These are phyloP conservation scores for Tephrocybe rancida DNA, from an alignment of 768 basidiomycete species.

Conservation along the genomic window DNA sequence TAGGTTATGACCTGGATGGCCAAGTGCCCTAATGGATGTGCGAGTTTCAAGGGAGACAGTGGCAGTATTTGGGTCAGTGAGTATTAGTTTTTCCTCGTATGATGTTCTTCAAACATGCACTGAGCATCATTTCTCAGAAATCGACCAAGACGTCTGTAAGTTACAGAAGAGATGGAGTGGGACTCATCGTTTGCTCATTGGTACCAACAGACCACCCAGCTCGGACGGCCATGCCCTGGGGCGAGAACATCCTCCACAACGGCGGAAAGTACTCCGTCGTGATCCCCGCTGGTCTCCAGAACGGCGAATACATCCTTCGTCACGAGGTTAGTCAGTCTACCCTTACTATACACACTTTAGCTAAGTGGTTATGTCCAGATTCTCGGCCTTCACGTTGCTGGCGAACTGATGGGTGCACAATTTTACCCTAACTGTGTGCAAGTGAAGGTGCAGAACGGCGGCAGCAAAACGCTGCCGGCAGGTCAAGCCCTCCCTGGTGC, in stretches of 20 bases:
- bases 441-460: conserved; percentile 34
- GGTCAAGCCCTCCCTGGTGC: conserved; percentile 39
- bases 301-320: conserved; percentile 37
- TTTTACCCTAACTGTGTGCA: conserved; percentile 39
- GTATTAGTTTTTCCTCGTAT: not conserved
- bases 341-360: not conserved
- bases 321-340: conserved; percentile 19
- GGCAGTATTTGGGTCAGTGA: conserved; percentile 17
- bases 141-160: conserved; percentile 20
- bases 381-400: conserved; percentile 38
- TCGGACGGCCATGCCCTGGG: conserved; percentile 7
- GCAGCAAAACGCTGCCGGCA: conserved; percentile 30
- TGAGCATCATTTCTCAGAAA: conserved; percentile 6
- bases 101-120: conserved; percentile 13
- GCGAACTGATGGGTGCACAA: conserved; percentile 37
- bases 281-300: conserved; percentile 34
- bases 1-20: conserved; percentile 24
- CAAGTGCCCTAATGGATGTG: conserved; percentile 21
- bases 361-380: conserved; percentile 9
- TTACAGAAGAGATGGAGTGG: not conserved
- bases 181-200: not conserved
- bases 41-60: conserved; percentile 22
- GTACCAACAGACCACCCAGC: conserved; percentile 11
- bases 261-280: conserved; percentile 33
- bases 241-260: conserved; percentile 19